A percentile compares a stretch with the other conserved stretches of the same genome.
Conservation (phyloP, 805 yeast genomes). For the Saccharomycopsis sp. region DNA sequence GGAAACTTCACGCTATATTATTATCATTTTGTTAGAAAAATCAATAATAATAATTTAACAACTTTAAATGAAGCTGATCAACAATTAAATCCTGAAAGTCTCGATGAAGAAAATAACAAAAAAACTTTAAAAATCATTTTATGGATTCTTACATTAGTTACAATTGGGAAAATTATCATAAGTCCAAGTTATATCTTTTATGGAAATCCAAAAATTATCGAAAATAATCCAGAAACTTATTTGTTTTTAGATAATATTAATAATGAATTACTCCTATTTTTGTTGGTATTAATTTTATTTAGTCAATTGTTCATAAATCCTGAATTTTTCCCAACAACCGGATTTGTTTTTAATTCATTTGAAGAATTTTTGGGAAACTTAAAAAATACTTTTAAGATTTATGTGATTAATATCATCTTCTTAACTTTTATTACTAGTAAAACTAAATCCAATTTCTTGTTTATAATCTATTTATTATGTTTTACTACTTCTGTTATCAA, state of each 20-base stretch:
- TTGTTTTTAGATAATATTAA: slow-evolving; percentile 17
- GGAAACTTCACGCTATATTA: slow-evolving; percentile 9
- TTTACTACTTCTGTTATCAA: slow-evolving; percentile 3
- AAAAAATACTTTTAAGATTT: slow-evolving; percentile 16
- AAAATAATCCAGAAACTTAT: slow-evolving; percentile 14
- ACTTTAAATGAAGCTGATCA: background rate
- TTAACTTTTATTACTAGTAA: slow-evolving; percentile 16
- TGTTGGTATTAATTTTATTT: slow-evolving; percentile 14
- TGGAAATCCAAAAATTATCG: slow-evolving; percentile 11
- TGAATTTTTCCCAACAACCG: slow-evolving; percentile 10
- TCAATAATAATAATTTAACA: background rate
- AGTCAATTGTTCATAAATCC: slow-evolving; percentile 9
- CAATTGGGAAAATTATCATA: slow-evolving; percentile 17
- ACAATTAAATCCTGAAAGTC: background rate
- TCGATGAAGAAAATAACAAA: slow-evolving; percentile 10
- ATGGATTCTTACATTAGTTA: slow-evolving; percentile 16
- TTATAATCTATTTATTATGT: slow-evolving; percentile 11
- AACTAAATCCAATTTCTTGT: slow-evolving; percentile 13
- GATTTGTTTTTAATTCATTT: slow-evolving; percentile 5
- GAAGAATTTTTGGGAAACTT: slow-evolving; percentile 12
- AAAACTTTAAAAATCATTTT: slow-evolving; percentile 16
- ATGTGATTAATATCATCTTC: slow-evolving; percentile 12
- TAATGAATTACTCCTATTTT: slow-evolving; percentile 14
- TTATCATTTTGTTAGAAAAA: slow-evolving; percentile 7
- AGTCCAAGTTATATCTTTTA: slow-evolving; percentile 15